Base-by-base conservation (phyloP, 352 stramenopile species). In the Phytophthora citrophthora region DNA sequence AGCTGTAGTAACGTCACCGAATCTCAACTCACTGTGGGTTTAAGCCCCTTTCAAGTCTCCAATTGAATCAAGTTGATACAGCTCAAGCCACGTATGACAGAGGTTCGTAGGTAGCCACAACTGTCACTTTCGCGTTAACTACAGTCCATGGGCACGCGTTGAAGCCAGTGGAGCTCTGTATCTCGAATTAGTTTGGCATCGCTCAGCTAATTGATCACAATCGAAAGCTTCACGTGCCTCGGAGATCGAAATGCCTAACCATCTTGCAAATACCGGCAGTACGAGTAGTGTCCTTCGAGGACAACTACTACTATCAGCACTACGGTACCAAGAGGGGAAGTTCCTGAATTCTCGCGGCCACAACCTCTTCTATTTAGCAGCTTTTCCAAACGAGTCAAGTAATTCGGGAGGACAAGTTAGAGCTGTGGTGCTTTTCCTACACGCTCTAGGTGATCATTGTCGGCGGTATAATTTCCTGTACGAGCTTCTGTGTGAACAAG, bases 381-480 rank as follows among this genome's bases (percentile, higher is more conserved):
- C 81, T 9, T 83, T 80, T 18, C 74, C 72, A 5, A 34, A 20
- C 20, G 20, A 20, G 1, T 20, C 20, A 20, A 20, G 54, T 0
- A n/a, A 52, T 9, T 38, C 24, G 0, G 20, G 26, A 2, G 10
- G 27, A 32, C 5, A 52, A 23, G 38, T 82, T 48, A 70, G 60
- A 10, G 75, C 66, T 11, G 63, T 86, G 23, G 56, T 82, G 46
- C 36, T 86, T 18, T 86, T 70, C 50, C 44, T 86, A 12, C 77
- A 86, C 54, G 77, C 72, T 27, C 51, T 70, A 15, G 62, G 66
- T 13, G 72, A 83, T 31, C 77, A 85, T 58, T 73, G 68, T 18
- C 65, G 68, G 8, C 59, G 70, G 9, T 82, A 82, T 51, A 48
- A 66, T 31, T 66, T 72, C 44, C 46, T 83, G 24, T 83, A 80